Base-by-base conservation (phyloP, 169 alveolate species). In the Miamiensis avidus region DNA sequence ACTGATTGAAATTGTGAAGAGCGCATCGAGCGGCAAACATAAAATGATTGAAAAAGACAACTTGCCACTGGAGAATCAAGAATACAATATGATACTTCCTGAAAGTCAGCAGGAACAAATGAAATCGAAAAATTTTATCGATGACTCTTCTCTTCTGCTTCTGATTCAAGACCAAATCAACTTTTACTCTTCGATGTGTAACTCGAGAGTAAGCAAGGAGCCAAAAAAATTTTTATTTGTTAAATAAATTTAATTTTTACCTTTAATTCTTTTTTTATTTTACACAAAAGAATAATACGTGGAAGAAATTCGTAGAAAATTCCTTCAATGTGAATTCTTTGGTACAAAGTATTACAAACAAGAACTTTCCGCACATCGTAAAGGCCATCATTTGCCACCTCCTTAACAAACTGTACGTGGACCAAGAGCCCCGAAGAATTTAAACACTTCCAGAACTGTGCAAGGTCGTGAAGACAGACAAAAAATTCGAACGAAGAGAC, bases 401-500 rank as follows among this genome's bases (percentile, higher is more conserved):
- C 6, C 69, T 86, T 28, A 86, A 86, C 32, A 79, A 86, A 65
- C 76, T 86, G 1, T 86, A 86, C 65, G 78, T 86, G 29, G 90
- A 86, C 65, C 28, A 86, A 75, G 90, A 86, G 26, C 90, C 90
- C 11, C 79, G 84, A 81, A 86, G 90, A 86, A 69, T 74, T 0
- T 34, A 65, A 29, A 30, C 34, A 27, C 81, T 81, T 28, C 90
- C 90, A 27, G 86, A 86, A 81, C 64, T 86, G n/a, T 86, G 90
- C 65, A 79, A 81, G 29, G 81, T 69, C 1, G 83, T 81, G 15
- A 65, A 78, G 72, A 69, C 34, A 26, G 75, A 33, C 29, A 33
- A 33, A 15, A 74, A 34, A 0, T 69, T 78, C 31, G 82, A 27
- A 0, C 28, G 74, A 65, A 81, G 29, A 15, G 82, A 49, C 69